A percentile compares a stretch with the other conserved stretches of the same genome.
phyloP scores from a whole-genome alignment of 2,329 filamentous ascomycete genomes.

The Hypoxylon sp. region DNA sequence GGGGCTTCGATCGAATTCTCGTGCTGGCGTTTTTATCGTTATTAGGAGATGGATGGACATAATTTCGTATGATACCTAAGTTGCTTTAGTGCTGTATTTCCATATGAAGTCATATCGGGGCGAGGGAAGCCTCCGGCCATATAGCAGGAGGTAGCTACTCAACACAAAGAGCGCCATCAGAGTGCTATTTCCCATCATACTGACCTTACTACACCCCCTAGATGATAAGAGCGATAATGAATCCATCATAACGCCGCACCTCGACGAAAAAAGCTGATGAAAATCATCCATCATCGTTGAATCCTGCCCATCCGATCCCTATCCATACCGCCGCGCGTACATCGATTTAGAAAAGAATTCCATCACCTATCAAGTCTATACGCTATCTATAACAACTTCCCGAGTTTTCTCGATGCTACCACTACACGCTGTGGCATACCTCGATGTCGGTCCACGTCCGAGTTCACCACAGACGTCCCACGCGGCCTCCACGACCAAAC shows the following conservation, averaged over 20 bases:
- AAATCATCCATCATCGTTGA: slow-evolving; percentile 8
- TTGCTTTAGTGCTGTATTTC: background rate
- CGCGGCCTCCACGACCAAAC: background rate
- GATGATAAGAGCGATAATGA: too few relatives aligned
- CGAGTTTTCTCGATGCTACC: background rate
- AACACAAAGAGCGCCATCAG: slow-evolving; percentile 8
- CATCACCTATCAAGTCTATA: slow-evolving; percentile 3
- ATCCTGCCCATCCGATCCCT: slow-evolving; percentile 4
- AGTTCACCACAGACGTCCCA: slow-evolving; percentile 13
- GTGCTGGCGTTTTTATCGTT: background rate
- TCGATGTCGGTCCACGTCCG: background rate
- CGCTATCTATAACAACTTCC: background rate
- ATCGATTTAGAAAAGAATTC: background rate
- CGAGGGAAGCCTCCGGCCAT: slow-evolving; percentile 17
- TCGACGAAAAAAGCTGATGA: background rate
- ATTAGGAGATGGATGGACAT: background rate
- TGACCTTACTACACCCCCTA: too few relatives aligned
- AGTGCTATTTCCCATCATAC: slow-evolving; percentile 5
- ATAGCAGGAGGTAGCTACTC: slow-evolving; percentile 2
- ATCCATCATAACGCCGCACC: background rate
- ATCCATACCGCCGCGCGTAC: slow-evolving; percentile 2
- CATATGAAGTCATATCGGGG: background rate
- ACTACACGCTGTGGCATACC: slow-evolving; percentile 1
- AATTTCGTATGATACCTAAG: background rate
- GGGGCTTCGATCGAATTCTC: too few relatives aligned